Percentiles rank a stretch among this genome's conserved stretches.
Evolutionary conservation across 352 stramenopile species (phyloP).

Genomic region (Nothophytophthora sp.): DNA sequence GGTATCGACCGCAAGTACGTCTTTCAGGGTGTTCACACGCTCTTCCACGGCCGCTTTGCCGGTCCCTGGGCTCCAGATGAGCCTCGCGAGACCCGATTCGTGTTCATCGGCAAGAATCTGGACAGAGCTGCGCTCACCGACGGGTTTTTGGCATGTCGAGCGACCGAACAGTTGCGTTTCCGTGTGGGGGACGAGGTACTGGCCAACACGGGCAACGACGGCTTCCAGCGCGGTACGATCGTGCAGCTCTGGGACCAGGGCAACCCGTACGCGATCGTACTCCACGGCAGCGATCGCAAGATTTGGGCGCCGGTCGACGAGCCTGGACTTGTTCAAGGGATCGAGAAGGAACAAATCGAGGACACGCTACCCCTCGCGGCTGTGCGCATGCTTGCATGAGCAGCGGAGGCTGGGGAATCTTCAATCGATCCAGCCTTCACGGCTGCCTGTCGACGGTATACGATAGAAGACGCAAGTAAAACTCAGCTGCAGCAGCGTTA

Average conservation of each 20-base stretch:
- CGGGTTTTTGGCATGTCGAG: conserved; percentile 46
- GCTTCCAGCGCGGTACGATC: conserved; percentile 39
- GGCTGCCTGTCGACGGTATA: too few species aligned
- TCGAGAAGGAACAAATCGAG: conserved; percentile 13
- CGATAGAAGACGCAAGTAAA: too few species aligned
- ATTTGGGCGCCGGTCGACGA: conserved; percentile 52
- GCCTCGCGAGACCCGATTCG: conserved; percentile 88
- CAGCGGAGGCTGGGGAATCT: not conserved
- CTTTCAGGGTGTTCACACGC: conserved; percentile 97
- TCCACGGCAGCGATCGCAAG: conserved; percentile 33
- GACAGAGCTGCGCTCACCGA: conserved; percentile 58
- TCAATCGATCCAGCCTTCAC: too few species aligned
- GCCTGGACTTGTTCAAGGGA: conserved; percentile 28
- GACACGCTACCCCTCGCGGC: conserved; percentile 16
- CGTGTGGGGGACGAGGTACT: conserved; percentile 42
- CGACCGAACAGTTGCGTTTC: conserved; percentile 35
- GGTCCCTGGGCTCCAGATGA: conserved; percentile 86
- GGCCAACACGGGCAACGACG: conserved; percentile 32
- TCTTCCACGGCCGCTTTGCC: conserved; percentile 92
- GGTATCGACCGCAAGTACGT: conserved; percentile 94
- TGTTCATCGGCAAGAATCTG: conserved; percentile 95
- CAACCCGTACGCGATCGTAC: conserved; percentile 49
- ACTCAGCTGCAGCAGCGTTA: too few species aligned
- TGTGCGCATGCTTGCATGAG: conserved; percentile 27
- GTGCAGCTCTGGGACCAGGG: conserved; percentile 52